These are phyloP conservation scores for Phytophthora macrochlamydospora DNA, from an alignment of 352 stramenopile species.

Conservation along the genomic window DNA sequence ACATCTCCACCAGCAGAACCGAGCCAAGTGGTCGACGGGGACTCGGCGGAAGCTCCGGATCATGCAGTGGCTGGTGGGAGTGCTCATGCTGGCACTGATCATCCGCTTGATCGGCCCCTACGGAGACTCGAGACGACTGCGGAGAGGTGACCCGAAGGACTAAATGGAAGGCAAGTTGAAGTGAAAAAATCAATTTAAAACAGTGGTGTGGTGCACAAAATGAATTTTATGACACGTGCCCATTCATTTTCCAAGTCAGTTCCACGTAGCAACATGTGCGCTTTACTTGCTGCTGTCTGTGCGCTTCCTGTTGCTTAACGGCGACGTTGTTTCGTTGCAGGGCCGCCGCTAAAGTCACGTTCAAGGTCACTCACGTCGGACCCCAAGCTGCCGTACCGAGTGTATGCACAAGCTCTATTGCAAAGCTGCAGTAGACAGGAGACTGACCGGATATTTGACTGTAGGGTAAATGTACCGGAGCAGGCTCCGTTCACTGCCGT, in stretches of 20 bases:
- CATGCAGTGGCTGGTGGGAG: slow-evolving; percentile 11
- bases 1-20: slow-evolving; percentile 20
- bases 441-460: not conserved
- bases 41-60: slow-evolving; percentile 12
- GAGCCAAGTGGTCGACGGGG: slow-evolving; percentile 8
- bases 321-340: slow-evolving; percentile 18
- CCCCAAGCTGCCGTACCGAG: slow-evolving; percentile 82
- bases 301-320: not conserved
- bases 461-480: slow-evolving; percentile 79
- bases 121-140: slow-evolving; percentile 9
- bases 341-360: slow-evolving; percentile 75
- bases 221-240: not conserved
- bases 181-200: not conserved
- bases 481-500: slow-evolving; percentile 84
- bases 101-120: slow-evolving; percentile 19
- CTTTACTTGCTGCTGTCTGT: slow-evolving; percentile 1
- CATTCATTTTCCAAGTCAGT: slow-evolving; percentile 2
- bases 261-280: not conserved
- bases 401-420: slow-evolving; percentile 30
- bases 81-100: slow-evolving; percentile 28
- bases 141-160: slow-evolving; percentile 3
- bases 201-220: not conserved
- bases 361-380: slow-evolving; percentile 91
- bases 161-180: not conserved
- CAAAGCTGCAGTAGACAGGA: no score